phyloP scores from a whole-genome alignment of 2,329 filamentous ascomycete species.

The Neonectria ditissima region DNA sequence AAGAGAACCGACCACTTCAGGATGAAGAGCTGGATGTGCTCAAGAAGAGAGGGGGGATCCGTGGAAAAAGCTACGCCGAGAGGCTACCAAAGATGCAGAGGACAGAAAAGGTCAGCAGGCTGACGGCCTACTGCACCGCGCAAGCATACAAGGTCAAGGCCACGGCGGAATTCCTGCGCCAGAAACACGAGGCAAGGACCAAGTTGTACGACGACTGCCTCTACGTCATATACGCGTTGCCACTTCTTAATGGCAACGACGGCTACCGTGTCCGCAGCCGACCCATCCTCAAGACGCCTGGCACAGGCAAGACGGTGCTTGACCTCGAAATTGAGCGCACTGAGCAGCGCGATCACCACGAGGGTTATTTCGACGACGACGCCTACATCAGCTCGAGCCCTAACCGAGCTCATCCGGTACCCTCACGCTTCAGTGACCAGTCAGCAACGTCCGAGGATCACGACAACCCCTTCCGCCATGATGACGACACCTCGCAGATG shows the following conservation, averaged over 20 bases:
- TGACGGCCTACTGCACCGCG: conserved; percentile 97
- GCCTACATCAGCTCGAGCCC: conserved; percentile 59
- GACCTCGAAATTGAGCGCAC: conserved; percentile 97
- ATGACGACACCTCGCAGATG: conserved; percentile 62
- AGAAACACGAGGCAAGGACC: conserved; percentile 88
- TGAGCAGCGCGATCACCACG: conserved; percentile 88
- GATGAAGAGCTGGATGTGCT: conserved; percentile 76
- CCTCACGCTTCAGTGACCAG: conserved; percentile 49
- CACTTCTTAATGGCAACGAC: conserved; percentile 84
- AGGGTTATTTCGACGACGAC: conserved; percentile 88
- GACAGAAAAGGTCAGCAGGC: conserved; percentile 85
- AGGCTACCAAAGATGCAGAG: conserved; percentile 88
- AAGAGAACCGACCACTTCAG: conserved; percentile 72
- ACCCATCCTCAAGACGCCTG: conserved; percentile 91
- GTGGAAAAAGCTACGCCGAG: conserved; percentile 93
- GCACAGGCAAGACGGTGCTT: conserved; percentile 86
- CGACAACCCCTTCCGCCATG: conserved; percentile 45
- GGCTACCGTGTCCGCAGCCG: conserved; percentile 91
- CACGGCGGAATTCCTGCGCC: conserved; percentile 89
- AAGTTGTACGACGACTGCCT: conserved; percentile 98
- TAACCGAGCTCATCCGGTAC: conserved; percentile 45
- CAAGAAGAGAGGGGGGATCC: conserved; percentile 70
- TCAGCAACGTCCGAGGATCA: conserved; percentile 45
- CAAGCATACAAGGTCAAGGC: conserved; percentile 91
- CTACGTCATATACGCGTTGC: conserved; percentile 94